Evolutionary conservation across 768 basidiomycete genomes (phyloP), one percentile per base, ranked within the genome.

Genomic region (Termitomyces eurrhizus): DNA sequence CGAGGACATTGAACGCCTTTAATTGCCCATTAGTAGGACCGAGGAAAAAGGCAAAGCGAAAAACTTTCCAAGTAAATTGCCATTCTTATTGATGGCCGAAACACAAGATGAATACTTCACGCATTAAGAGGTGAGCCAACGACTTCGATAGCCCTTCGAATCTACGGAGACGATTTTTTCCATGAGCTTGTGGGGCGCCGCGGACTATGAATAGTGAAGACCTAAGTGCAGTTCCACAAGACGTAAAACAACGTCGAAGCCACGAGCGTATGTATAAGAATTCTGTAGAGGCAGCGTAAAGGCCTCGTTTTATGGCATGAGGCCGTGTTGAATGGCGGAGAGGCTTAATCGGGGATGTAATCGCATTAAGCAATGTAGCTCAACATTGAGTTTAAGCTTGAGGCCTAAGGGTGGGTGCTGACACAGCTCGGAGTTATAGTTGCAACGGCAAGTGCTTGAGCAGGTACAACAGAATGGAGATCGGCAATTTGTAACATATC

Each of bases 281-380:
- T 37, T 56, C 55, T 39, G 48, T 3, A 12, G 24, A 57, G 49
- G 48, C 49, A 21, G 37, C 13, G 24, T n/a, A 45, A 56, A 37
- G 35, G 33, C 41, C 54, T 61, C 55, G 49, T 57, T 60, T 37
- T 37, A 24, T 32, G 52, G 48, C 55, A 61, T 56, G 55, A 56
- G 48, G 60, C 55, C 21, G 55, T 24, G 55, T 32, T 36, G 21
- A 49, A 44, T 42, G 48, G 18, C 36, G 35, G 45, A 41, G 36
- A 21, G 29, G 45, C 59, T 56, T 24, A 42, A 56, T 41, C 49
- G 46, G 21, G 32, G 39, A 46, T 35, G 36, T 42, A 18, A 8
- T 49, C 12, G 37, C 45, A 33, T 35, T 18, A n/a, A 26, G 36
- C 24, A 39, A 56, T 29, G 37, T 29, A 56, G 46, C 48, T 32